Percentiles rank a stretch among this genome's conserved stretches.
phyloP scores from a whole-genome alignment of 225 moss, liverwort and hornwort species.

The Asterella californica region DNA sequence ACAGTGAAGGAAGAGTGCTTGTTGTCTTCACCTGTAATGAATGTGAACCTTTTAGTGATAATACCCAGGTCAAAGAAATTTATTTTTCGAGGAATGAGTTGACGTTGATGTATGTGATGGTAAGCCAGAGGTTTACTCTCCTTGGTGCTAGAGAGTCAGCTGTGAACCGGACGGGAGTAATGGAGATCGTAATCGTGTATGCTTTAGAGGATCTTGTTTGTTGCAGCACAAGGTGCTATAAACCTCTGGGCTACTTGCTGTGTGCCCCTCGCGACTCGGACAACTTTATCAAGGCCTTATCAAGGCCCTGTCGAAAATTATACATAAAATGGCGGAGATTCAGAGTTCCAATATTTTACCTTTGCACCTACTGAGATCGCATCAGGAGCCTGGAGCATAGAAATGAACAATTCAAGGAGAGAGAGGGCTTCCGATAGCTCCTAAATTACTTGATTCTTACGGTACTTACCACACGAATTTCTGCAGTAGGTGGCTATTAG shows the following conservation, averaged over 20 bases:
- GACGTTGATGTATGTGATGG: background rate
- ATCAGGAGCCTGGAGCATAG: too few species aligned
- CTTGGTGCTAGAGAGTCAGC: background rate
- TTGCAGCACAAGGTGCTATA: background rate
- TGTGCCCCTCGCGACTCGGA: too few species aligned
- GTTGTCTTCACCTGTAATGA: background rate
- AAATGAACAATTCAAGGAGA: too few species aligned
- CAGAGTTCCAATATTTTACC: too few species aligned
- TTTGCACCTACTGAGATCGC: too few species aligned
- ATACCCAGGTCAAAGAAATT: background rate
- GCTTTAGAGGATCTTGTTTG: background rate
- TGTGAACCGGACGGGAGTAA: background rate
- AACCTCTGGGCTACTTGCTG: background rate
- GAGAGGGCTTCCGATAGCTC: too few species aligned
- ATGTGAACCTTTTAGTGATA: background rate
- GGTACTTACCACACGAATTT: too few species aligned
- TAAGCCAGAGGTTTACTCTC: background rate
- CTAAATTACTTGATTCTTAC: too few species aligned
- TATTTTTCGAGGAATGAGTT: background rate
- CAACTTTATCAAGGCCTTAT: too few species aligned
- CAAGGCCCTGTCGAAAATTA: too few species aligned
- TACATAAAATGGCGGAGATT: too few species aligned
- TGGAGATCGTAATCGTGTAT: background rate
- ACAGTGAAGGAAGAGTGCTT: background rate
- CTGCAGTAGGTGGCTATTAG: too few species aligned